Percentiles rank a stretch among this genome's conserved stretches.
Conservation (phyloP, 169 alveolate species). For the Plasmodium sp. region DNA sequence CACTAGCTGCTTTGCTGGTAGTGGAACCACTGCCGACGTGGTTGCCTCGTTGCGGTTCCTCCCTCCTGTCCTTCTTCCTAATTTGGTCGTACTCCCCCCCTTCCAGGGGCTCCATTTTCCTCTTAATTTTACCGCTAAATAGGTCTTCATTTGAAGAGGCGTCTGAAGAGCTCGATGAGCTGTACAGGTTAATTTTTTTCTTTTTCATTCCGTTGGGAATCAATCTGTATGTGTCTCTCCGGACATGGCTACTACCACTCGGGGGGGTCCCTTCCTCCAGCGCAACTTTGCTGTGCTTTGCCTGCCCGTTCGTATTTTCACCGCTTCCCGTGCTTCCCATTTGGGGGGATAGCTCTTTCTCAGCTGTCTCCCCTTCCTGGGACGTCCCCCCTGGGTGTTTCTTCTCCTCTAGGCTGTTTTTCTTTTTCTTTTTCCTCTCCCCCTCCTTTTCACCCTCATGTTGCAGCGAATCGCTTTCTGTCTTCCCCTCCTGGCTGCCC, state of each 20-base stretch:
- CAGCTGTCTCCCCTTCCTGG: background rate
- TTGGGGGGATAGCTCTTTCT: background rate
- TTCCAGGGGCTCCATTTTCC: background rate
- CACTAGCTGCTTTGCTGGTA: background rate
- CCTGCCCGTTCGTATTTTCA: background rate
- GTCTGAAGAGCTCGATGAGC: background rate
- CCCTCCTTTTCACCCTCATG: constrained; percentile 1
- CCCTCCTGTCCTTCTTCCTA: background rate
- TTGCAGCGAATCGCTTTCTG: constrained; percentile 4
- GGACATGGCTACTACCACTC: background rate
- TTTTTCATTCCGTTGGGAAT: background rate
- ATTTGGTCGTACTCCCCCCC: background rate
- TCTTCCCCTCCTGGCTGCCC: constrained; percentile 9
- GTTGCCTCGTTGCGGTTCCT: background rate
- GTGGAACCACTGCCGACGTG: background rate
- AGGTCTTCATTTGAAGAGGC: background rate
- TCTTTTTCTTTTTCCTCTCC: background rate
- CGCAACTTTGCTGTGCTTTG: background rate
- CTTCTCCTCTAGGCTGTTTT: background rate
- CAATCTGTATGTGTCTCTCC: background rate
- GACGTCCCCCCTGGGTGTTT: background rate
- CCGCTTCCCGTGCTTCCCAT: background rate
- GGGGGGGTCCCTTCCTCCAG: background rate
- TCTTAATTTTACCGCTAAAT: background rate
- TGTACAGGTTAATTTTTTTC: background rate